phyloP scores from a whole-genome alignment of 2,329 filamentous ascomycete species.

The Penicillium sp. region DNA sequence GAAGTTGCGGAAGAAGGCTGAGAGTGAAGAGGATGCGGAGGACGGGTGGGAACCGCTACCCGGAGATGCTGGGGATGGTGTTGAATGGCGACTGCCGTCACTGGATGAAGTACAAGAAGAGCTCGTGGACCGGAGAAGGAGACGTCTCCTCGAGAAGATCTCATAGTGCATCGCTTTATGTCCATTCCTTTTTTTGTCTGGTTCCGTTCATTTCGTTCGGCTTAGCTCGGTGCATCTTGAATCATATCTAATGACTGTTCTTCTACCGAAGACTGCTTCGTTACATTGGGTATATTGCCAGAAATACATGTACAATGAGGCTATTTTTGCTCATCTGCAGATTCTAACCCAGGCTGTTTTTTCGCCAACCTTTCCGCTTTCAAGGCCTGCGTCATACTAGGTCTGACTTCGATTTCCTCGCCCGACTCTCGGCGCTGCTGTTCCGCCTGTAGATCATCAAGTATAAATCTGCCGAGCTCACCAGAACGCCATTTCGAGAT shows the following conservation, averaged over 20 bases:
- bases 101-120: constrained; percentile 94
- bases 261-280: constrained; percentile 15
- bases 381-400: constrained; percentile 51
- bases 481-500: constrained; percentile 83
- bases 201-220: constrained; percentile 5
- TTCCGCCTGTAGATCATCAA: constrained; percentile 75
- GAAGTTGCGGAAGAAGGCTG: constrained; percentile 65
- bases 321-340: constrained; percentile 28
- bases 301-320: constrained; percentile 10
- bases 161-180: constrained; percentile 38
- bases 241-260: constrained; percentile 13
- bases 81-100: constrained; percentile 81
- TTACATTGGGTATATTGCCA: constrained; percentile 27
- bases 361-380: constrained; percentile 44
- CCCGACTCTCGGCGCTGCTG: constrained; percentile 56
- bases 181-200: constrained; percentile 17
- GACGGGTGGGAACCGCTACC: constrained; percentile 84
- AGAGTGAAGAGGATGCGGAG: constrained; percentile 58
- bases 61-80: constrained; percentile 82
- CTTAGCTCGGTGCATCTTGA: constrained; percentile 17
- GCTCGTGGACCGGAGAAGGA: constrained; percentile 81
- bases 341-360: constrained; percentile 28
- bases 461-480: constrained; percentile 72
- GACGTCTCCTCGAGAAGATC: constrained; percentile 83
- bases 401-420: constrained; percentile 35